Base-by-base conservation (phyloP, 2,329 filamentous ascomycete species). In the Pseudonectria foliicola region DNA sequence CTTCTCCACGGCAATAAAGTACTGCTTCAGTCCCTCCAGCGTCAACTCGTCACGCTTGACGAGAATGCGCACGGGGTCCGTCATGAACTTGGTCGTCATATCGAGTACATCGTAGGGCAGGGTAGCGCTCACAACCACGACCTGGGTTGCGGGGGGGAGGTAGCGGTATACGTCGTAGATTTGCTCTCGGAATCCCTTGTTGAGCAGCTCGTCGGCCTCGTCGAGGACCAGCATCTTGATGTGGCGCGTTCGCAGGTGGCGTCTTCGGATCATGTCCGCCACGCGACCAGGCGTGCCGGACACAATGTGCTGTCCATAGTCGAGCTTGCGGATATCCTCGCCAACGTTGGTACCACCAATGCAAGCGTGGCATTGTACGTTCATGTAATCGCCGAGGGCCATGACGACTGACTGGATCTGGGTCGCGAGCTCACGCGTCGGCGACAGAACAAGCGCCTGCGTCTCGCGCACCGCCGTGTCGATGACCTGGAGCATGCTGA, bases 81-180 rank as follows among this genome's bases (percentile, higher is more conserved):
- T 95, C 92, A 98, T 98, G 75, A 98, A 98, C 65, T 96, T 96
- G 49, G 90, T 96, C 23, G 92, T 98, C 85, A 98, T 95, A 63
- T 96, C 90, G 34, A 98, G 77, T 13, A 98, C 92, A 57, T 98
- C 92, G 71, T 96, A 93, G 29, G 92, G 92, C 24, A 98, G 80
- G 4, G 92, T 98, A 45, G 92, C 92, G 35, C 87, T 95, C 50
- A 98, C 87, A 18, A 98, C 87, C 3, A 96, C 92, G n/a, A 96
- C 92, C 64, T 98, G 92, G 2, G 92, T 98, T 5, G 90, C 88
- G 16, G 89, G 92, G 12, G 92, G 92, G 1, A 98, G 81, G 57
- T 95, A 94, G 57, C 89, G 86, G 70, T 95, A 96, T 33, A 98
- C 89, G 51, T 96, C 90, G 76, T 96, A 96, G 62, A 98, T 98